Conservation (phyloP, 345 rosid genomes). For the Eutrema heterophyllum region DNA sequence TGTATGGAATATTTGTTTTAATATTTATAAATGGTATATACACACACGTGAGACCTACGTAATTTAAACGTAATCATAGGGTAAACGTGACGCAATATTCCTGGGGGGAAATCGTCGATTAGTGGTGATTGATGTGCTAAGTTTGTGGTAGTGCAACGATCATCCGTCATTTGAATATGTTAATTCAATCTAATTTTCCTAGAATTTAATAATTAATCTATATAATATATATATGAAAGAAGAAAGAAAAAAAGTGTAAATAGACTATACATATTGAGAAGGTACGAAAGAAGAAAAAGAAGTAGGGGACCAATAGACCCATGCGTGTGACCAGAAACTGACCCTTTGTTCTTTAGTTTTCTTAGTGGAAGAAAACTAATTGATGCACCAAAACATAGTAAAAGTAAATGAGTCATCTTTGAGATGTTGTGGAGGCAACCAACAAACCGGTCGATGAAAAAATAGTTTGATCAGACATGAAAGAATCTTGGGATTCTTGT, state of each 20-base stretch:
- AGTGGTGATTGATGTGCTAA: constrained; percentile 21
- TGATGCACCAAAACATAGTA: constrained; percentile 1
- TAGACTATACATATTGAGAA: background rate
- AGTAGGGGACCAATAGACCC: constrained; percentile 29
- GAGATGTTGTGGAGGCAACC: constrained; percentile 13
- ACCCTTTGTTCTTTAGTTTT: constrained; percentile 15
- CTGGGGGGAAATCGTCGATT: background rate
- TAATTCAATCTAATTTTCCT: background rate
- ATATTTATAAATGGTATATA: background rate
- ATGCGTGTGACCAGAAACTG: constrained; percentile 23
- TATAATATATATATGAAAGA: background rate
- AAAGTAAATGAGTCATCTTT: constrained; percentile 16
- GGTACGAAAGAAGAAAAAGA: constrained; percentile 18
- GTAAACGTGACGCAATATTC: constrained; percentile 20
- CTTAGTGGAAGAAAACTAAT: constrained; percentile 17
- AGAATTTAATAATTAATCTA: background rate
- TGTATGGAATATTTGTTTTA: background rate
- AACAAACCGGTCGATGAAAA: constrained; percentile 3
- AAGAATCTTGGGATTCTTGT: constrained; percentile 6
- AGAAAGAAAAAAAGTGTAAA: background rate
- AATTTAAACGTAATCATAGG: constrained; percentile 9
- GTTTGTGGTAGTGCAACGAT: constrained; percentile 7
- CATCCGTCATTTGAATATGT: constrained; percentile 1
- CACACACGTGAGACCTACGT: background rate
- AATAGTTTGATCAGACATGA: constrained; percentile 5